Evolutionary conservation across 345 rosid genomes (phyloP).

Genomic region (Rhodamnia argentea): DNA sequence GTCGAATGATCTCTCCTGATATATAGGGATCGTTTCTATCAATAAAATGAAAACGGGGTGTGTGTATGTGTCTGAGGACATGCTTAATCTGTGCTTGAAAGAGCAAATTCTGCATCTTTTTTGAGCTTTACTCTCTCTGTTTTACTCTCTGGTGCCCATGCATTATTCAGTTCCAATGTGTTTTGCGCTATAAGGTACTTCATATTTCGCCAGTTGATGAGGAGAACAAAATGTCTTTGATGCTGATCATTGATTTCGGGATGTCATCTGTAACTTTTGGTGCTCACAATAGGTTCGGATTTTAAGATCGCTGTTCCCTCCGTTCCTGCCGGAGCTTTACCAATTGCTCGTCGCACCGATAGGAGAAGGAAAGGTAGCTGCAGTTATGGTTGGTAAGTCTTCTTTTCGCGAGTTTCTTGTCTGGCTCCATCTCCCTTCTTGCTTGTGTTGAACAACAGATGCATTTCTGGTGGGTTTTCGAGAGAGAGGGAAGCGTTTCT

Average conservation of each 20-base stretch:
- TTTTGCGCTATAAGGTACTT: neutral
- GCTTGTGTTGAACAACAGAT: neutral
- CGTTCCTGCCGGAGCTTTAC: slow-evolving; percentile 54
- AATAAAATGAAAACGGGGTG: neutral
- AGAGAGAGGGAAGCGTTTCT: neutral
- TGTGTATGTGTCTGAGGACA: neutral
- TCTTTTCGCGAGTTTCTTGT: neutral
- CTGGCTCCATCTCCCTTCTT: neutral
- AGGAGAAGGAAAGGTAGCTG: slow-evolving; percentile 68
- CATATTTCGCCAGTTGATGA: neutral
- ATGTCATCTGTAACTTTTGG: neutral
- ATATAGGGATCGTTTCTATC: neutral
- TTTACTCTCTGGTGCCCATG: neutral
- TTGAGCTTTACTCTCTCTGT: neutral
- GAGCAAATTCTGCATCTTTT: neutral
- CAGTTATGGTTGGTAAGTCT: slow-evolving; percentile 82
- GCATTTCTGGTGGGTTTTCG: neutral
- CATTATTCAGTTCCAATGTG: neutral
- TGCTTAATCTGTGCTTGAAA: neutral
- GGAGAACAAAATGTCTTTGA: neutral
- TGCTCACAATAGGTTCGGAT: slow-evolving; percentile 48
- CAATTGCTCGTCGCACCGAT: slow-evolving; percentile 58
- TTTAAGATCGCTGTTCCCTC: slow-evolving; percentile 67
- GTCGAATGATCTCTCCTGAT: neutral
- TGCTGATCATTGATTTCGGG: neutral